Evolutionary conservation across 306 rosid genomes (phyloP).

Genomic region (Vigna hirtella): DNA sequence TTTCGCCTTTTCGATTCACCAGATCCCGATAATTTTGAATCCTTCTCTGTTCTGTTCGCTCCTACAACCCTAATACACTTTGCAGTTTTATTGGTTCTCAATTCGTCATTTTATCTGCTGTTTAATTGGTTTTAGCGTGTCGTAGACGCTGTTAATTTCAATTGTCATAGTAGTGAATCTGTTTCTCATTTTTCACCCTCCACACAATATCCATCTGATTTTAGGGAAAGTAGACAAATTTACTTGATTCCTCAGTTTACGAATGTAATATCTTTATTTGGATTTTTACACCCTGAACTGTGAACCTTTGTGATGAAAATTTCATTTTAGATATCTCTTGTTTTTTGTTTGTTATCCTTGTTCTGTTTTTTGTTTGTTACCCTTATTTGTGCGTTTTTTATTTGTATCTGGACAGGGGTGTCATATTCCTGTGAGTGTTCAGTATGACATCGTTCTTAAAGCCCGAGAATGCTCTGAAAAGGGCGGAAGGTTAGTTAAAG

Average conservation of each 20-base stretch:
- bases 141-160: neutral
- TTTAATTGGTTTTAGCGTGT: no score
- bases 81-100: neutral
- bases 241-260: neutral
- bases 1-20: neutral
- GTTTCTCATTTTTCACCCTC: neutral
- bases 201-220: no score
- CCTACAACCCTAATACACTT: neutral
- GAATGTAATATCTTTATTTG: neutral
- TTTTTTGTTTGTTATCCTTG: no score
- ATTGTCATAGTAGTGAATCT: neutral
- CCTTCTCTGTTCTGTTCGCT: neutral
- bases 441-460: slow-evolving; percentile 54
- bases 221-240: no score
- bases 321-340: neutral
- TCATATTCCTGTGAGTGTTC: slow-evolving; percentile 4
- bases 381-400: neutral
- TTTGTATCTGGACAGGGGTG: slow-evolving; percentile 27
- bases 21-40: slow-evolving; percentile 22
- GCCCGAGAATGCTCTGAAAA: slow-evolving; percentile 60
- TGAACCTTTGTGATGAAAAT: neutral
- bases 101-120: neutral
- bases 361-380: neutral
- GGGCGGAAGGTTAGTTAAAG: slow-evolving; percentile 55
- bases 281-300: neutral